Evolutionary conservation across 441 rosid species (phyloP).

Genomic region (Biscutella laevigata): DNA sequence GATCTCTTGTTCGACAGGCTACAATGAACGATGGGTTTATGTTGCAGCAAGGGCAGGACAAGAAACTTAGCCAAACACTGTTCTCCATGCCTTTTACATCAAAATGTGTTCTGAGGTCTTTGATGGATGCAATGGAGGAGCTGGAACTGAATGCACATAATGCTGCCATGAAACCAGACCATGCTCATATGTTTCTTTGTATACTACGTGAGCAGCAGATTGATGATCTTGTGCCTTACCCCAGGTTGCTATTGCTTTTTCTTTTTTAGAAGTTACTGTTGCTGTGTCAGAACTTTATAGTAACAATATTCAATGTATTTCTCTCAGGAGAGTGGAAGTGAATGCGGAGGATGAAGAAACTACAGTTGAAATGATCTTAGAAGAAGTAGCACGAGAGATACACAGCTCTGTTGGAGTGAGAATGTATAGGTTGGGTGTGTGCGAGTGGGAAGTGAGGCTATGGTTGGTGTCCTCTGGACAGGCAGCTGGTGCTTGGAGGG

Average conservation of each 20-base stretch:
- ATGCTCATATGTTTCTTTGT: slow-evolving; percentile 94
- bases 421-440: slow-evolving; percentile 88
- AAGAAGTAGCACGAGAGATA: slow-evolving; percentile 66
- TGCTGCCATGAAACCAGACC: slow-evolving; percentile 73
- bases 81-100: slow-evolving; percentile 63
- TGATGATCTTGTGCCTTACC: slow-evolving; percentile 79
- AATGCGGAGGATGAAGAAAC: slow-evolving; percentile 65
- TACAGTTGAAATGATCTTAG: slow-evolving; percentile 60
- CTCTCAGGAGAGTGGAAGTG: slow-evolving; percentile 72
- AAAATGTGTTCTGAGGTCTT: slow-evolving; percentile 75
- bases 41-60: slow-evolving; percentile 53
- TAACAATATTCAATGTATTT: slow-evolving; percentile 25
- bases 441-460: slow-evolving; percentile 98
- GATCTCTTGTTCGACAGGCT: slow-evolving; percentile 92
- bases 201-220: slow-evolving; percentile 81
- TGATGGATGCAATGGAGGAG: slow-evolving; percentile 96
- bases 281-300: slow-evolving; percentile 1
- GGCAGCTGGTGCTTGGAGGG: slow-evolving; percentile 97
- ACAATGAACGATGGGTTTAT: slow-evolving; percentile 56
- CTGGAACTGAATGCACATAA: slow-evolving; percentile 90
- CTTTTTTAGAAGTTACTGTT: slow-evolving; percentile 5
- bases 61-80: slow-evolving; percentile 36
- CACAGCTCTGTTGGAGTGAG: slow-evolving; percentile 77
- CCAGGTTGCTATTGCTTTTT: slow-evolving; percentile 45
- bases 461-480: slow-evolving; percentile 81